Evolutionary conservation across 2,329 filamentous ascomycete species (phyloP), one percentile per base, ranked within the genome.

Genomic region (Ophiostoma perfectum): DNA sequence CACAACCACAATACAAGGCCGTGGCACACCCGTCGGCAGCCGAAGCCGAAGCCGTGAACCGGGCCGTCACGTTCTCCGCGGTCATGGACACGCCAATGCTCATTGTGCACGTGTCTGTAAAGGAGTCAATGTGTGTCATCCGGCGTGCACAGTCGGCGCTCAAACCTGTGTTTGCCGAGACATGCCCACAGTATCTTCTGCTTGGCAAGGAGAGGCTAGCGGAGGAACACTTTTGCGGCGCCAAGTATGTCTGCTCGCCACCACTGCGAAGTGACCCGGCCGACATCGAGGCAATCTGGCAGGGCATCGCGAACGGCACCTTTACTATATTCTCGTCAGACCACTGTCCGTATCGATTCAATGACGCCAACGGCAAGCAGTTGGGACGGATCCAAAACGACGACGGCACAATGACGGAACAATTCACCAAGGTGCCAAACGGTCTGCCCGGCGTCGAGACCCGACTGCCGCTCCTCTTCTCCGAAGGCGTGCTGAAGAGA

Each of bases 361-460:
- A 58, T 9, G 52, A 14, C 18, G 18, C 52, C 1, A 58, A 36
- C 9, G 52, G 27, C 11, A 58, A 38, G 38, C 52, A 58, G 27
- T 18, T 58, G 2, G 27, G 52, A 3, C n/a, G 9, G 27, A 38
- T 36, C 12, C 5, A 14, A 4, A 36, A 66, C 5, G 45, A 60
- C 2, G 66, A 68, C 41, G 70, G 67, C 12, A 45, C 62, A 5
- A 58, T 18, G 1, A 67, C 47, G 2, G 67, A 68, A n/a, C 44
- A 79, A 55, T 88, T 87, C 74, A 80, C 80, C 47, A 81, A 84
- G 64, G 84, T 87, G 41, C 84, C 85, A 2, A 87, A 87, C 71
- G 84, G 84, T 2, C 77, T 82, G 63, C 83, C 84, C 0, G 85
- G 84, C 0, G 78, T 87, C 27, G 85, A 87, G 75, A 87, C 85